Evolutionary conservation across 192 early-diverging fungal genomes (phyloP).

Genomic region (Linnemannia schmuckeri): DNA sequence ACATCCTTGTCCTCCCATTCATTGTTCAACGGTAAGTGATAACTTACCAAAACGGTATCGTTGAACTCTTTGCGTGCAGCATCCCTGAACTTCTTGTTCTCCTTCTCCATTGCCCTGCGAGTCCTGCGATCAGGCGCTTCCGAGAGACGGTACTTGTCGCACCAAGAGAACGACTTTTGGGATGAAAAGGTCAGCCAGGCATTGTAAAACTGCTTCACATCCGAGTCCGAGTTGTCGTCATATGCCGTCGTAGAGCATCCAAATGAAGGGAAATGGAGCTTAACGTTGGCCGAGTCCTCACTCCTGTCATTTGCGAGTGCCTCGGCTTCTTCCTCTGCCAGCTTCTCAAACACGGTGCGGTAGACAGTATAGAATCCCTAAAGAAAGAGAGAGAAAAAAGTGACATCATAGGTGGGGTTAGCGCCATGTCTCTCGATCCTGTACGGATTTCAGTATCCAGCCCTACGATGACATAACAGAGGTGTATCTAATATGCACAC

Average conservation of each 20-base stretch:
- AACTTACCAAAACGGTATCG: slow-evolving; percentile 74
- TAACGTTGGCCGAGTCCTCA: slow-evolving; percentile 50
- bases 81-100: slow-evolving; percentile 90
- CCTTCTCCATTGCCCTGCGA: slow-evolving; percentile 89
- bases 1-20: not conserved
- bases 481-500: not conserved
- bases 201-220: slow-evolving; percentile 80
- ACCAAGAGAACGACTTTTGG: slow-evolving; percentile 93
- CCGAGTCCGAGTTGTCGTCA: slow-evolving; percentile 69
- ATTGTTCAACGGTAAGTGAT: not conserved
- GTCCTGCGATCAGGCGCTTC: slow-evolving; percentile 87
- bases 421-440: not conserved
- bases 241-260: slow-evolving; percentile 75
- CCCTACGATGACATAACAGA: not conserved
- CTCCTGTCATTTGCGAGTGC: slow-evolving; percentile 60
- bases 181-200: slow-evolving; percentile 87
- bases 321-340: slow-evolving; percentile 87
- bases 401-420: slow-evolving; percentile 8
- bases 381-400: not conserved
- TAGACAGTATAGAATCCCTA: slow-evolving; percentile 89
- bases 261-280: slow-evolving; percentile 69
- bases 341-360: slow-evolving; percentile 77
- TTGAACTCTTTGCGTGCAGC: slow-evolving; percentile 79
- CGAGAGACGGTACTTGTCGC: slow-evolving; percentile 86
- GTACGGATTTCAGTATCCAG: not conserved